These are phyloP conservation scores for Arachis hypogaea DNA, from an alignment of 306 rosid species.

Conservation along the genomic window DNA sequence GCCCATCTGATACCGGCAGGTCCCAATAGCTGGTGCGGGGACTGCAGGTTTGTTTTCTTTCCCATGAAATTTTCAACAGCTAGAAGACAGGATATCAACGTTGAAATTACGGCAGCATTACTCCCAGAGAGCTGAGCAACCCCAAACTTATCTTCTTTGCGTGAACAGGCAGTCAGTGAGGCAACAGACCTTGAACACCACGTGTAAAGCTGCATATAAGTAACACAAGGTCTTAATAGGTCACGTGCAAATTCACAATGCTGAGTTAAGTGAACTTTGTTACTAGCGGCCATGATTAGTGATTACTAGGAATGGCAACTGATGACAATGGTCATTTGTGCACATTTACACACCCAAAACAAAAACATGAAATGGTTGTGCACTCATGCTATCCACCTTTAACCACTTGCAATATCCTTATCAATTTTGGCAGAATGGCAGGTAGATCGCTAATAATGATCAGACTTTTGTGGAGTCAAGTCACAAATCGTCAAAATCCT, in stretches of 20 bases:
- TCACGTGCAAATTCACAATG: slow-evolving; percentile 16
- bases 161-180: slow-evolving; percentile 76
- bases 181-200: slow-evolving; percentile 85
- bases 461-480: neutral
- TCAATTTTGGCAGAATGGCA: too few species aligned
- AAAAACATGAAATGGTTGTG: neutral
- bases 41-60: slow-evolving; percentile 76
- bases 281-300: neutral
- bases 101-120: slow-evolving; percentile 74
- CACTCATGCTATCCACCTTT: neutral
- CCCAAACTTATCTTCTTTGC: slow-evolving; percentile 73
- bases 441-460: too few species aligned
- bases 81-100: slow-evolving; percentile 84
- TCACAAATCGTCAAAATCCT: neutral
- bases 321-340: neutral
- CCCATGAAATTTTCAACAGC: slow-evolving; percentile 91
- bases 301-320: neutral
- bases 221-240: slow-evolving; percentile 29
- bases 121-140: slow-evolving; percentile 92
- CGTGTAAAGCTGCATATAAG: slow-evolving; percentile 62
- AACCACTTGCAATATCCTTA: neutral
- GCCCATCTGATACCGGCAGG: slow-evolving; percentile 85
- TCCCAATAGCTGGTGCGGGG: slow-evolving; percentile 67
- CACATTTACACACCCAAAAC: neutral
- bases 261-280: neutral